Conservation (phyloP, 2,329 filamentous ascomycete species). For the Apiospora pterosperma region DNA sequence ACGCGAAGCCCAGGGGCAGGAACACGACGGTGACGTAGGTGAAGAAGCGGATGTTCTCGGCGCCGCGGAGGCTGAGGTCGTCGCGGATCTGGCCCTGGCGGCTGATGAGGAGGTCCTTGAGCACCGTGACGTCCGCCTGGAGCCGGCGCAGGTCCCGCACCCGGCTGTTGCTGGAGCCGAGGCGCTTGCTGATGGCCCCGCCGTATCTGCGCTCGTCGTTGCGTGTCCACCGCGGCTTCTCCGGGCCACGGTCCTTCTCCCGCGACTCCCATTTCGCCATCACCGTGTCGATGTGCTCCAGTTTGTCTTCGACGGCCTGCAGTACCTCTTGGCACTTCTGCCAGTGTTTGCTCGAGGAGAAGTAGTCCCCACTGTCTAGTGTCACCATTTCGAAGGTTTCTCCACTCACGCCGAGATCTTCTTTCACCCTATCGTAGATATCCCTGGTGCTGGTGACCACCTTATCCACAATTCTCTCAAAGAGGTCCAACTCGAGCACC, state of each 20-base stretch:
- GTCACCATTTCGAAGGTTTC: background rate
- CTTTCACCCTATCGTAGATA: background rate
- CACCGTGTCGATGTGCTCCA: constrained; percentile 14
- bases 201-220: constrained; percentile 29
- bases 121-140: background rate
- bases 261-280: constrained; percentile 22
- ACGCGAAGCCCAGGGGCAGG: constrained; percentile 27
- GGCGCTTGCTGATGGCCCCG: constrained; percentile 9
- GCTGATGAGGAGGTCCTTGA: background rate
- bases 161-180: constrained; percentile 1
- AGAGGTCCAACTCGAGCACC: constrained; percentile 24
- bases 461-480: constrained; percentile 13
- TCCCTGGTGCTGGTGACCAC: constrained; percentile 8
- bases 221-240: constrained; percentile 27
- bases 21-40: constrained; percentile 33
- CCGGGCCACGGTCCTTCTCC: constrained; percentile 21
- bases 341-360: constrained; percentile 10
- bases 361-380: constrained; percentile 7
- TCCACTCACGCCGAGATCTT: background rate
- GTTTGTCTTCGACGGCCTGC: constrained; percentile 16
- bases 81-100: constrained; percentile 9
- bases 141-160: constrained; percentile 2
- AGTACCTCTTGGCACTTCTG: constrained; percentile 16
- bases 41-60: constrained; percentile 28
- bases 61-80: constrained; percentile 11